A percentile compares a stretch with the other conserved stretches of the same genome.
Conservation (phyloP, 2,329 filamentous ascomycete genomes). For the Blumeria hordei region DNA sequence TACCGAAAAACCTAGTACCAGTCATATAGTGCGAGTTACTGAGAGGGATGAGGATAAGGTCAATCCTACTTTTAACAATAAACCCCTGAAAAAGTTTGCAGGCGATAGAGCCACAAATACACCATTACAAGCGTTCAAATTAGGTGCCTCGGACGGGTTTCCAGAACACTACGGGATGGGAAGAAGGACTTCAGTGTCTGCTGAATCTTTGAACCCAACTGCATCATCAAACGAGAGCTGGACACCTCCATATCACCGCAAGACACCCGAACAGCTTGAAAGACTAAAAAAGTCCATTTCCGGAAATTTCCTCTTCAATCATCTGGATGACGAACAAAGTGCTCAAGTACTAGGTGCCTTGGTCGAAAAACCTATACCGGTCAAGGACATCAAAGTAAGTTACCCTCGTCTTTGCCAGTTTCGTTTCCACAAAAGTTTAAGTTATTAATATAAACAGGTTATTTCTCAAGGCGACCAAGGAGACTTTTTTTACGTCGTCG, state of each 20-base stretch:
- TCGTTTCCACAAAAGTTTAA: background rate
- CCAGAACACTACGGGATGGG: slow-evolving; percentile 86
- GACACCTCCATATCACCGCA: slow-evolving; percentile 65
- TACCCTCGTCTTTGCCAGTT: background rate
- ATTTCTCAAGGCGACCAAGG: slow-evolving; percentile 89
- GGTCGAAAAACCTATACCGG: slow-evolving; percentile 84
- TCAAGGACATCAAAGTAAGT: slow-evolving; percentile 50
- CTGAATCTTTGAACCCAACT: slow-evolving; percentile 81
- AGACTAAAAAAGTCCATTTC: slow-evolving; percentile 63
- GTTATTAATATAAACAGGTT: slow-evolving; percentile 29
- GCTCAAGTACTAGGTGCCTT: slow-evolving; percentile 70
- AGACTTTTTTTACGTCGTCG: slow-evolving; percentile 94
- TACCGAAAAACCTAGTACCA: slow-evolving; percentile 20
- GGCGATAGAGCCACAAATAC: slow-evolving; percentile 22
- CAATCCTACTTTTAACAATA: slow-evolving; percentile 50
- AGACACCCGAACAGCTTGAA: slow-evolving; percentile 55
- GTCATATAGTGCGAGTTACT: slow-evolving; percentile 26
- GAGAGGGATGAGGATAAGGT: slow-evolving; percentile 46
- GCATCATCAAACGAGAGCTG: slow-evolving; percentile 69
- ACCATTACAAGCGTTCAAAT: slow-evolving; percentile 19
- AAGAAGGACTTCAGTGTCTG: slow-evolving; percentile 85
- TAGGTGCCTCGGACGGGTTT: slow-evolving; percentile 36
- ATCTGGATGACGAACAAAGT: slow-evolving; percentile 84
- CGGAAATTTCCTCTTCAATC: slow-evolving; percentile 80
- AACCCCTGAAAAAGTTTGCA: slow-evolving; percentile 20